Base-by-base conservation (phyloP, 2,329 filamentous ascomycete species). In the Tolypocladium tundrense region DNA sequence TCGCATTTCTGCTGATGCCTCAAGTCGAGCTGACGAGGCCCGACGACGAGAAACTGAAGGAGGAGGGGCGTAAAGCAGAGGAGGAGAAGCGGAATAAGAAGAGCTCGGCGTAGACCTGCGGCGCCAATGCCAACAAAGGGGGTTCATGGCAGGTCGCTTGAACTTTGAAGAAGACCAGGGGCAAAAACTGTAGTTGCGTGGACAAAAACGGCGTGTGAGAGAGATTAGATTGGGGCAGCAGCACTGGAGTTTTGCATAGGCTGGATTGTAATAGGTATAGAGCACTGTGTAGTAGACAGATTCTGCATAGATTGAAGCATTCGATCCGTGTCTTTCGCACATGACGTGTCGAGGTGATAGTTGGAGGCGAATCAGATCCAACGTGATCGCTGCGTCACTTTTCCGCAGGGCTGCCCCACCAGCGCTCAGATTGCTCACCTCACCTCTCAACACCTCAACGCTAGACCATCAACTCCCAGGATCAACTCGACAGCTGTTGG, bases 1-100 rank as follows among this genome's bases (percentile, higher is more conserved):
- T 76, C 7, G 70, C 73, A 0, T 72, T 71, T n/a, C 59, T 71
- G 0, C 58, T 76, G 53, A 74, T 76, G 71, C 73, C 72, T 0
- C 73, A 76, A 33, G 66, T 75, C 1, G 69, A 74, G 31, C 63
- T 76, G 31, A 55, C 65, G 13, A 62, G 73, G 8, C 68, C 72
- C 0, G 73, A 75, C 53, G 73, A 75, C 40, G 66, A 62, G 3
- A 68, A 65, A 39, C 58, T 75, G n/a, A 73, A 71, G 54, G 68
- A 74, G 59, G 67, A 69, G 57, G 73, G 69, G 1, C 67, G 64
- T 8, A 61, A 37, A 31, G 60, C 56, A 2, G 62, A 63, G 16
- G 63, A 64, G 8, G 57, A 63, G 57, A 65, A 61, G 11, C 62
- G 51, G 10, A 58, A 33, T n/a, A 60, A 57, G 54, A 61, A 56